Conservation (phyloP, 306 rosid genomes). For the Pachyrhizus erosus region DNA sequence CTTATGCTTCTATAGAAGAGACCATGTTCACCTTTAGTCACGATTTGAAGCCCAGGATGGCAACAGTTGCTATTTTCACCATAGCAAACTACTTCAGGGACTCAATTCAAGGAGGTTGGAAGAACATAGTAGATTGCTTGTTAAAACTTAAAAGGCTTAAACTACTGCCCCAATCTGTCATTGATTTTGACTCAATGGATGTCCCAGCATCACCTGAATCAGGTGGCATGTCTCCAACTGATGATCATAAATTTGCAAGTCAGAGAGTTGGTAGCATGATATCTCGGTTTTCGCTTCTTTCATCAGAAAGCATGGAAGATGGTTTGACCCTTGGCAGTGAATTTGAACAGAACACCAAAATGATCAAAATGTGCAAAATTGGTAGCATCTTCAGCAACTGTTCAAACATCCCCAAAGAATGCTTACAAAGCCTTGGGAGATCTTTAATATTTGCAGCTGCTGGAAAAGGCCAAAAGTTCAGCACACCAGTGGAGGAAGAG, state of each 20-base stretch:
- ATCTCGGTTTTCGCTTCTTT: constrained; percentile 59
- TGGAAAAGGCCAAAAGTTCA: constrained; percentile 93
- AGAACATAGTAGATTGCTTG: constrained; percentile 86
- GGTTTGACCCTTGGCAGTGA: constrained; percentile 71
- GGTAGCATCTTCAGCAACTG: constrained; percentile 70
- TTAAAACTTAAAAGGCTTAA: constrained; percentile 85
- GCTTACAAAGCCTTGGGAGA: constrained; percentile 76
- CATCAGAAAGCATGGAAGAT: constrained; percentile 69
- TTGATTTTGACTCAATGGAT: constrained; percentile 64
- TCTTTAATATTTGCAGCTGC: constrained; percentile 85
- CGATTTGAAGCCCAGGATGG: constrained; percentile 84
- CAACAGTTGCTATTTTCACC: constrained; percentile 86
- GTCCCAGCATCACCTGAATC: constrained; percentile 53
- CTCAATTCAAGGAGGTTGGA: constrained; percentile 90
- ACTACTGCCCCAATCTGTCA: constrained; percentile 71
- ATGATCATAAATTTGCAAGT: constrained; percentile 51
- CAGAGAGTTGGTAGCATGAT: constrained; percentile 57
- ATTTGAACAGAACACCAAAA: constrained; percentile 81
- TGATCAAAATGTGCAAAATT: constrained; percentile 78
- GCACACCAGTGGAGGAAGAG: constrained; percentile 91
- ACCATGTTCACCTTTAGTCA: constrained; percentile 80
- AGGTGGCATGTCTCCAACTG: constrained; percentile 52
- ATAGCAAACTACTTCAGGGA: constrained; percentile 73
- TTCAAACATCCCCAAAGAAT: constrained; percentile 69
- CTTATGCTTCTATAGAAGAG: constrained; percentile 93